Evolutionary conservation across 2,329 filamentous ascomycete genomes (phyloP).

Genomic region (Curvularia sp.): DNA sequence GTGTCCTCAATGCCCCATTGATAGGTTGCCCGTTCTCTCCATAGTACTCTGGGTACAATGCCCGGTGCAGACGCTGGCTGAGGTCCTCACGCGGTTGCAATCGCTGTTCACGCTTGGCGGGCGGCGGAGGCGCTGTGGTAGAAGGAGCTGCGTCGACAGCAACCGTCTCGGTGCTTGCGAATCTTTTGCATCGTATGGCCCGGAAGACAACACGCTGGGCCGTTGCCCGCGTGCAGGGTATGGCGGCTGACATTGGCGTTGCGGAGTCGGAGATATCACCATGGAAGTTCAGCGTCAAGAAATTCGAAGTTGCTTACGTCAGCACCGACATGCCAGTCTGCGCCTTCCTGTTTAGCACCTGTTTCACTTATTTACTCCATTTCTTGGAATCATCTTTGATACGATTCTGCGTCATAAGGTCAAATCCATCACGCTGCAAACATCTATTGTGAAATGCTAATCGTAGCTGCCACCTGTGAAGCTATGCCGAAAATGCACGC

Average conservation of each 20-base stretch:
- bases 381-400: background rate
- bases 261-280: slow-evolving; percentile 19
- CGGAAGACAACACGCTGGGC: slow-evolving; percentile 30
- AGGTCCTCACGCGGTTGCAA: slow-evolving; percentile 14
- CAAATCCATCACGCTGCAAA: background rate
- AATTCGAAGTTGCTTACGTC: slow-evolving; percentile 38
- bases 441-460: slow-evolving; percentile 5
- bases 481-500: slow-evolving; percentile 1
- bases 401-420: background rate
- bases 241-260: slow-evolving; percentile 63
- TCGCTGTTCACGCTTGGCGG: slow-evolving; percentile 15
- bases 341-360: background rate
- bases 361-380: background rate
- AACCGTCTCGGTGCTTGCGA: slow-evolving; percentile 29
- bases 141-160: slow-evolving; percentile 15
- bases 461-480: background rate
- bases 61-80: slow-evolving; percentile 31
- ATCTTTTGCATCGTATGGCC: slow-evolving; percentile 28
- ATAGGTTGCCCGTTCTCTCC: slow-evolving; percentile 8
- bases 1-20: background rate
- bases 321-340: slow-evolving; percentile 14
- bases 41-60: slow-evolving; percentile 24
- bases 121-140: slow-evolving; percentile 4
- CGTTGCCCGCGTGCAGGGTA: slow-evolving; percentile 65
- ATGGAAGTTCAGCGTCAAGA: slow-evolving; percentile 21